Conservation (phyloP, 1,284 basidiomycete species). For the Microbotryum lychnidis-dioicae region DNA sequence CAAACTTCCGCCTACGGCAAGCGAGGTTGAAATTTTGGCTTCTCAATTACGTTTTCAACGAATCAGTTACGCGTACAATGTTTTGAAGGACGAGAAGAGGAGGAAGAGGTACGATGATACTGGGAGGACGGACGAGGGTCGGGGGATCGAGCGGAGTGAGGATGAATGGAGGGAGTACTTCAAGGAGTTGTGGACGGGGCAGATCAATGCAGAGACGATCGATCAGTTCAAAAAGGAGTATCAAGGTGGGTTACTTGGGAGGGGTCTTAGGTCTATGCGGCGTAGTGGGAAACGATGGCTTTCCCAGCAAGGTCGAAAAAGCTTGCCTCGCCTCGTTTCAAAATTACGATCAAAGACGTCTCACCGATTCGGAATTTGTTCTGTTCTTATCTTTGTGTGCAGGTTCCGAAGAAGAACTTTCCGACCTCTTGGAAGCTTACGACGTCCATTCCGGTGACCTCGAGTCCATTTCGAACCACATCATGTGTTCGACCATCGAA, state of each 20-base stretch:
- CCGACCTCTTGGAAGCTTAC: conserved; percentile 70
- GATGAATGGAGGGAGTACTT: conserved; percentile 92
- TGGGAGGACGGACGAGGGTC: conserved; percentile 69
- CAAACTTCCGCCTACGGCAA: conserved; percentile 18
- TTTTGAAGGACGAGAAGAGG: conserved; percentile 68
- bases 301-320: too few relatives aligned
- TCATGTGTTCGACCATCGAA: conserved; percentile 63
- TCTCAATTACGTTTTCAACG: conserved; percentile 45
- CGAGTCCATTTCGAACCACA: conserved; percentile 65
- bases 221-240: conserved; percentile 86
- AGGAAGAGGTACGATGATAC: conserved; percentile 52
- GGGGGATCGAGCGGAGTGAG: conserved; percentile 60
- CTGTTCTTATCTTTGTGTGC: not conserved
- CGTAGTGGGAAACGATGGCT: not conserved
- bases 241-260: conserved; percentile 55
- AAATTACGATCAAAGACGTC: too few relatives aligned
- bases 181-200: conserved; percentile 62
- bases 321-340: not conserved
- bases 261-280: not conserved
- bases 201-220: conserved; percentile 68
- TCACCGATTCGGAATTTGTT: not conserved
- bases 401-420: conserved; percentile 76
- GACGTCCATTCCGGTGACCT: conserved; percentile 58
- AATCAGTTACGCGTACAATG: conserved; percentile 80
- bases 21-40: conserved; percentile 46